Evolutionary conservation across 176 grass and related monocot genomes (phyloP).

Genomic region (Zea mays): Zm-B73-REFERENCE-NAM-5.0 NC_050098.1:180293501-180294000

Average conservation of each 20-base stretch:
- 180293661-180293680: not conserved
- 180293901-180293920: too few species aligned
- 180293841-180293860: not conserved
- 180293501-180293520: too few species aligned
- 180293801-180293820: not conserved
- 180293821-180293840: not conserved
- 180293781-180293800: not conserved
- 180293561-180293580: too few species aligned
- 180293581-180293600: not conserved
- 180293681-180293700: not conserved
- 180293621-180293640: not conserved
- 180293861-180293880: not conserved
- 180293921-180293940: not conserved
- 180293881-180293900: not conserved
- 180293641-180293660: not conserved
- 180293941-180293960: not conserved
- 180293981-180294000: not conserved
- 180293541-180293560: too few species aligned
- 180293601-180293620: not conserved
- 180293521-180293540: too few species aligned
- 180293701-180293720: not conserved
- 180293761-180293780: not conserved
- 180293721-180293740: not conserved
- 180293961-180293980: not conserved
- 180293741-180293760: not conserved